Base-by-base conservation (phyloP, 73 alveolate species). In the Paramecium tetraurelia region DNA sequence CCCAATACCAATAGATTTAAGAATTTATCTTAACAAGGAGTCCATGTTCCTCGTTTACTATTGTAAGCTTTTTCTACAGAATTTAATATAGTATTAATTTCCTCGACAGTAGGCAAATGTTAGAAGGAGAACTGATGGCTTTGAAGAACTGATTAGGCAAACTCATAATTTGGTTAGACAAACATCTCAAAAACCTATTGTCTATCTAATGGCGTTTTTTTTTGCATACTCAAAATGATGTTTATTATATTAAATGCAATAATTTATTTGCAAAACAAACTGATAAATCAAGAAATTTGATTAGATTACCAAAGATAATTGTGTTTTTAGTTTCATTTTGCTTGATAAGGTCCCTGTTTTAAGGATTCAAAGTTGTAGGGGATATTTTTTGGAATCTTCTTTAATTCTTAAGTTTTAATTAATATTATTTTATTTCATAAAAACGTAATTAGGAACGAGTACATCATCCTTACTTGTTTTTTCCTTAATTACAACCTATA, bases 181-280 rank as follows among this genome's bases (percentile, higher is more conserved):
- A 68, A 68, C 46, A 68, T 31, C 20, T 68, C 84, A 1, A 68
- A 33, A 27, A 68, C 84, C 24, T 14, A 14, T 27, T 33, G 40
- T 68, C 84, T 68, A 33, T 68, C 48, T 11, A 68, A 33, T 33
- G 84, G 46, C 84, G 84, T 68, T 68, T 68, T 68, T 68, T 68
- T 68, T 31, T 31, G 40, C 84, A 68, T 53, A 53, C 33, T 48
- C 69, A 53, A 53, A 53, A 53, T 53, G 69, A 53, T 53, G 69
- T 53, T 53, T 53, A 53, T 53, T 53, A 53, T 53, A 53, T 53
- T 53, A 53, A 18, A 18, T 53, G 69, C 33, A 53, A 53, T 53
- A 18, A 18, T 53, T 53, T 53, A 50, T 53, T 14, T 48, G 22
- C 69, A n/a, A 8, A 53, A 53, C 33, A 18, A 53, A 53, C 69